phyloP scores from a whole-genome alignment of 192 early-diverging fungal species.

The Chytriomyces hyalinus region DNA sequence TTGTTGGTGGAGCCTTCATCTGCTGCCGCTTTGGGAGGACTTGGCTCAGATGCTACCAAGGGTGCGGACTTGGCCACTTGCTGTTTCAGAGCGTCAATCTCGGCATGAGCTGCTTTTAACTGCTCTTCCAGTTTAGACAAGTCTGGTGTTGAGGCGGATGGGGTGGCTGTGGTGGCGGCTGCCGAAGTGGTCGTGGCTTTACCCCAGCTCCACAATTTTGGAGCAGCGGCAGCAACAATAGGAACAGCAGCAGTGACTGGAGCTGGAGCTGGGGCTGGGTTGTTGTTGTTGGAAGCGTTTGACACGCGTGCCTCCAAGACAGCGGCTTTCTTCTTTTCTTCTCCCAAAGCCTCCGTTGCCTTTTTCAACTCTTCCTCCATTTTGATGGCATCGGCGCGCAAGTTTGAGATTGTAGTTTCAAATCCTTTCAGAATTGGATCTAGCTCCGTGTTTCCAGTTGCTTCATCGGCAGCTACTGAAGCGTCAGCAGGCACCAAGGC shows the following conservation, averaged over 20 bases:
- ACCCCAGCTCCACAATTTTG: constrained; percentile 50
- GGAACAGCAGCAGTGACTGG: neutral
- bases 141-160: neutral
- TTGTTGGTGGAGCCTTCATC: neutral
- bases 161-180: neutral
- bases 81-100: constrained; percentile 28
- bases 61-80: neutral
- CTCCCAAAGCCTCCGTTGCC: constrained; percentile 47
- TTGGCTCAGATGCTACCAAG: too few relatives aligned
- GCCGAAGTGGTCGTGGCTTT: constrained; percentile 27
- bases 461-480: neutral
- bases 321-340: constrained; percentile 40
- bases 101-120: constrained; percentile 24
- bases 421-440: constrained; percentile 26
- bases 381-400: constrained; percentile 14
- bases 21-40: neutral
- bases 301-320: neutral
- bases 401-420: constrained; percentile 34
- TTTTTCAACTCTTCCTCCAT: constrained; percentile 36
- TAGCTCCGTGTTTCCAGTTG: neutral
- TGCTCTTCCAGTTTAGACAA: constrained; percentile 25
- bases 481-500: neutral
- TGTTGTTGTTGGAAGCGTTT: neutral
- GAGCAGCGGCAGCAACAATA: constrained; percentile 12
- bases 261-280: neutral